Percentiles rank a stretch among this genome's conserved stretches.
Evolutionary conservation across 2,329 filamentous ascomycete genomes (phyloP).

Genomic region (Amesomyces nigricolor): DNA sequence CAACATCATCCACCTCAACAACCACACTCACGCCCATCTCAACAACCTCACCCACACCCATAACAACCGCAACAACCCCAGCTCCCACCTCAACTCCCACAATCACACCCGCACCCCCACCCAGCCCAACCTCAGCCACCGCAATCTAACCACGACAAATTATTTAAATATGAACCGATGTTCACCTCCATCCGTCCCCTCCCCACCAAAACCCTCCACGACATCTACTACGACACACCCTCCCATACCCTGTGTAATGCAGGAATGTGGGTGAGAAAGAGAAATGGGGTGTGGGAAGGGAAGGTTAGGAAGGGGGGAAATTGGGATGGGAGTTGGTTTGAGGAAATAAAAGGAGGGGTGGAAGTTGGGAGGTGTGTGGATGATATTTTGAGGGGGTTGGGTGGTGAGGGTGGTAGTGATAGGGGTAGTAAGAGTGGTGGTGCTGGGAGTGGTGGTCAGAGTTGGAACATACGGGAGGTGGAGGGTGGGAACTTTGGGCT

Average conservation of each 20-base stretch:
- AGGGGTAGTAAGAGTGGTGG: too few relatives aligned
- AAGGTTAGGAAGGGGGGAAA: slow-evolving; percentile 13
- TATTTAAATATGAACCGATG: neutral
- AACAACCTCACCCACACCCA: too few relatives aligned
- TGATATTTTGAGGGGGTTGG: neutral
- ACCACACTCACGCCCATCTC: too few relatives aligned
- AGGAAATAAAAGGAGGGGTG: neutral
- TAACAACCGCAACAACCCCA: too few relatives aligned
- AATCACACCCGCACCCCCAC: too few relatives aligned
- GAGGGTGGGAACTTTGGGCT: slow-evolving; percentile 19
- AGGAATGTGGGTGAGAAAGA: slow-evolving; percentile 13
- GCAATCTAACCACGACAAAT: too few relatives aligned
- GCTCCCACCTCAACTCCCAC: too few relatives aligned
- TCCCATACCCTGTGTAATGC: neutral
- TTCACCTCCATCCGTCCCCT: slow-evolving; percentile 7
- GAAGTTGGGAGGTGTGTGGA: neutral
- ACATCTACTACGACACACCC: slow-evolving; percentile 19
- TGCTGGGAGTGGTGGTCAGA: too few relatives aligned
- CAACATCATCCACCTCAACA: neutral
- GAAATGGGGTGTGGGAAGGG: slow-evolving; percentile 18
- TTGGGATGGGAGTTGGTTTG: slow-evolving; percentile 10
- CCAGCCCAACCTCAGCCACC: too few relatives aligned
- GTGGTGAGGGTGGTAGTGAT: neutral
- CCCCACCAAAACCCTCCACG: slow-evolving; percentile 12
- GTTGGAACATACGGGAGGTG: too few relatives aligned